These are phyloP conservation scores for Amylocystis lapponica DNA, from an alignment of 768 basidiomycete species.

Conservation along the genomic window DNA sequence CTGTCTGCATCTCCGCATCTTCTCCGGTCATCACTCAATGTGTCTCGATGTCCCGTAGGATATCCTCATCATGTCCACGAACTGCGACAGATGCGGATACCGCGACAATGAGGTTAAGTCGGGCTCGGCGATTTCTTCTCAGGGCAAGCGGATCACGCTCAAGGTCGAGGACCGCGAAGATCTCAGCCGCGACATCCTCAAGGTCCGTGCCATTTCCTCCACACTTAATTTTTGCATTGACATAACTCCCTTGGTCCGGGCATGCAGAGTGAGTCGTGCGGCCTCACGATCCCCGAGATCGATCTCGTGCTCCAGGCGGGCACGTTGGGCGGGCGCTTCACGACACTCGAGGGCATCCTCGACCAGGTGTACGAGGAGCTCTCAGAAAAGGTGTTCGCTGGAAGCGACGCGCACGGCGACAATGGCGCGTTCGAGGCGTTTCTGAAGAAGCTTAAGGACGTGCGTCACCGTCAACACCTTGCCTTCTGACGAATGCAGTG, in stretches of 20 bases:
- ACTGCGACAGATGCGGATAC: conserved; percentile 93
- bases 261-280: conserved; percentile 84
- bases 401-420: conserved; percentile 59
- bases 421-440: conserved; percentile 68
- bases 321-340: conserved; percentile 95
- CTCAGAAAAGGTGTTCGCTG: conserved; percentile 76
- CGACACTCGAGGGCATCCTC: conserved; percentile 92
- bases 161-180: conserved; percentile 93
- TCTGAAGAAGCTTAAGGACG: conserved; percentile 69
- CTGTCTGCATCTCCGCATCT: neutral
- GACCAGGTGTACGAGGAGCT: conserved; percentile 95
- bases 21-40: neutral
- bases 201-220: conserved; percentile 41
- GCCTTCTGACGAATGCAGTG: no score
- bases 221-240: neutral
- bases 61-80: conserved; percentile 96
- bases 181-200: conserved; percentile 87
- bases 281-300: conserved; percentile 88
- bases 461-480: no score
- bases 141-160: conserved; percentile 83
- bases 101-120: conserved; percentile 98
- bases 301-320: conserved; percentile 88
- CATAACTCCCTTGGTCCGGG: neutral
- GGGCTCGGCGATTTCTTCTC: conserved; percentile 79
- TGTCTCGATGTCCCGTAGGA: conserved; percentile 46